Evolutionary conservation across 352 stramenopile genomes (phyloP), one percentile per base, ranked within the genome.

Genomic region (Pythium graminicola): DNA sequence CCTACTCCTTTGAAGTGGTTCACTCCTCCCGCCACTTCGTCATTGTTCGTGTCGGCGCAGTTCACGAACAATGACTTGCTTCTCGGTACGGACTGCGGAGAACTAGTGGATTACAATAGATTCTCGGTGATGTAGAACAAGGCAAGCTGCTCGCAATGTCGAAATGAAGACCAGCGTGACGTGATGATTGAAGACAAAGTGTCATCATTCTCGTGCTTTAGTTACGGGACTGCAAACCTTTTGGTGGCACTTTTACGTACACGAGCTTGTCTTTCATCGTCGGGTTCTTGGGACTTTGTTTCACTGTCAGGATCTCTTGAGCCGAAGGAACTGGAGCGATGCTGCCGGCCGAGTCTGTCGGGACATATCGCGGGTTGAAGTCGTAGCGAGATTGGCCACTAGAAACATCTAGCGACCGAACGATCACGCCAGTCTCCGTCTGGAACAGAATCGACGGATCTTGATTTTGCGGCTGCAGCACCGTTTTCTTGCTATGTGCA

Each of bases 1-100:
- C 69, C 81, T 35, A 89, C 87, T 38, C 84, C 84, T 2, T 69
- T 92, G 19, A 69, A 68, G 56, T 89, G 78, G 72, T 92, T 95
- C 53, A 58, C 69, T 40, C 69, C 72, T 1, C 72, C 73, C 22
- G 66, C 67, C 2, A 64, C 73, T 2, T 81, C 76, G 41, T 42
- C 62, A 17, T 73, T 65, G 29, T 86, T 87, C 47, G 71, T 86
- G 20, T 89, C 77, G 19, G 67, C 79, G 35, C 75, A 76, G 50
- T 91, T 85, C 63, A 81, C 86, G 36, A 76, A 81, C 63, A 72
- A 70, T 27, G 69, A 91, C 46, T 61, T 94, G 28, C 69, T 93
- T 38, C 72, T 94, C 40, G 84, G 84, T 39, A 91, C 84, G 10
- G 64, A 88, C 48, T 65, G 62, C 36, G 84, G 81, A 46, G 72